phyloP scores from a whole-genome alignment of 2,329 filamentous ascomycete genomes.

The Albifimbria verrucaria region DNA sequence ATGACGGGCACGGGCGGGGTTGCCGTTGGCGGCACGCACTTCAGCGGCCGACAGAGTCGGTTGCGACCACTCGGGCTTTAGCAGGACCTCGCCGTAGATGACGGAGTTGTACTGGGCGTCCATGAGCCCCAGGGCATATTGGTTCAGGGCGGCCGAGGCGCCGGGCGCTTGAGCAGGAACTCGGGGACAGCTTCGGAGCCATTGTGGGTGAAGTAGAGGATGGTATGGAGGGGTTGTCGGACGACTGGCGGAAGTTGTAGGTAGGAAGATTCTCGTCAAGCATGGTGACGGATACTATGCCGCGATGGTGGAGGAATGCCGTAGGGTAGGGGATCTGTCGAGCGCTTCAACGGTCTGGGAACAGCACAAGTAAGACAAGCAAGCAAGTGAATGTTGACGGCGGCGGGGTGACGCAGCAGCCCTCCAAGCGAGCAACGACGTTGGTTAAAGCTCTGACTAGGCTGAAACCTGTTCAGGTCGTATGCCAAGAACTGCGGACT shows the following conservation, averaged over 20 bases:
- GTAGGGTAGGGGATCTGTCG: too few species aligned
- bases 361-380: too few species aligned
- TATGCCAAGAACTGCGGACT: too few species aligned
- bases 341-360: too few species aligned
- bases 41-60: slow-evolving; percentile 79
- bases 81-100: slow-evolving; percentile 81
- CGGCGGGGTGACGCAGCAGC: too few species aligned
- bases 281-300: slow-evolving; percentile 49
- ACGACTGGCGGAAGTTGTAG: slow-evolving; percentile 51
- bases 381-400: too few species aligned
- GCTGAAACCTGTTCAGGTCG: neutral
- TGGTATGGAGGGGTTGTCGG: slow-evolving; percentile 52
- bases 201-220: slow-evolving; percentile 62
- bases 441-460: neutral
- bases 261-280: slow-evolving; percentile 92
- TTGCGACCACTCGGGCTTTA: slow-evolving; percentile 82
- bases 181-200: slow-evolving; percentile 76
- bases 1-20: slow-evolving; percentile 66
- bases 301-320: too few species aligned
- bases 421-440: too few species aligned
- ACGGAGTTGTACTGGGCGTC: slow-evolving; percentile 79
- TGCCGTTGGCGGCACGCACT: slow-evolving; percentile 64
- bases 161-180: slow-evolving; percentile 76
- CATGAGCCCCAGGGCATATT: slow-evolving; percentile 81
- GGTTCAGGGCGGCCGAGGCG: slow-evolving; percentile 70